Conservation (phyloP, 768 basidiomycete species). For the Rhodotorula diobovata region DNA sequence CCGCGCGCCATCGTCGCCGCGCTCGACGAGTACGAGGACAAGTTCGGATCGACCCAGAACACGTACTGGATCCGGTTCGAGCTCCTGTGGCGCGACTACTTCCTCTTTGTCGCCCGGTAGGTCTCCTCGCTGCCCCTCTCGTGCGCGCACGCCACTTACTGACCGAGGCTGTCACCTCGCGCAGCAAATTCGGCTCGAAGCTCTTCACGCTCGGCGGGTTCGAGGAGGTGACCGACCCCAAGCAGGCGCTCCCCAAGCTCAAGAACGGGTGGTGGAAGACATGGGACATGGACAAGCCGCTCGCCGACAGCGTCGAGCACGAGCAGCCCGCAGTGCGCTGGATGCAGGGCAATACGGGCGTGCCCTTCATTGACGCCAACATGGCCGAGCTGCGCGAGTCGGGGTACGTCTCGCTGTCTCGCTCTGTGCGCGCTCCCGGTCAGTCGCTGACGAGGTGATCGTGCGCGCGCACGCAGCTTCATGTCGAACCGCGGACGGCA, state of each 20-base stretch:
- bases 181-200: constrained; percentile 44
- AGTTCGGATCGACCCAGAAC: constrained; percentile 47
- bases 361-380: constrained; percentile 50
- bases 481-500: constrained; percentile 53
- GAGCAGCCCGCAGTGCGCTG: constrained; percentile 34
- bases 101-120: constrained; percentile 46
- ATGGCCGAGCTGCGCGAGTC: constrained; percentile 35
- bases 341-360: constrained; percentile 46
- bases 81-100: constrained; percentile 52
- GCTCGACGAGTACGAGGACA: constrained; percentile 37
- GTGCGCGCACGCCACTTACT: neutral
- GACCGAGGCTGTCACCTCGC: neutral
- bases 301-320: constrained; percentile 40
- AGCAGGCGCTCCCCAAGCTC: constrained; percentile 39
- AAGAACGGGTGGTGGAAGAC: constrained; percentile 38
- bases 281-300: constrained; percentile 34
- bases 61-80: constrained; percentile 49
- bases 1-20: constrained; percentile 36
- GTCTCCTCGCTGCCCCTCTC: neutral
- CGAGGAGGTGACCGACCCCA: constrained; percentile 45
- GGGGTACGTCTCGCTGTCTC: constrained; percentile 6
- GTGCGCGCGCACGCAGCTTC: constrained; percentile 21
- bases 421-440: neutral
- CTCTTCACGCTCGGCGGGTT: constrained; percentile 50
- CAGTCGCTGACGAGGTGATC: rapidly evolving